These are phyloP conservation scores for Neofusicoccum kwambonambiense DNA, from an alignment of 2,329 filamentous ascomycete species.

Conservation along the genomic window DNA sequence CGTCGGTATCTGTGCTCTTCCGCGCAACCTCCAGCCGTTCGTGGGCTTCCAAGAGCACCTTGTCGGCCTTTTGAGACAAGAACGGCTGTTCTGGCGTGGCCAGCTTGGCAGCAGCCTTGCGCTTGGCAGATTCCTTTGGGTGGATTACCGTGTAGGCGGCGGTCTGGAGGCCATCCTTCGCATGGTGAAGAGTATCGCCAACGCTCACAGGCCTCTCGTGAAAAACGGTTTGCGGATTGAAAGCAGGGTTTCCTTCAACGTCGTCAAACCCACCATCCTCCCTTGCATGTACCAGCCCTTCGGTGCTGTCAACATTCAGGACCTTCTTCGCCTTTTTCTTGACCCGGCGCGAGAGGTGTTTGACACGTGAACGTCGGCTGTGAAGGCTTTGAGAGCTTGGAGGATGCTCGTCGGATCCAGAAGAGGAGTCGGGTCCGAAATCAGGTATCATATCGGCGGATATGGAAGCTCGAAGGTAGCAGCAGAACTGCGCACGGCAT, in stretches of 20 bases:
- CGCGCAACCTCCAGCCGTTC: slow-evolving; percentile 24
- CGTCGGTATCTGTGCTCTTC: neutral
- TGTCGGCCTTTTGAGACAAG: slow-evolving; percentile 32
- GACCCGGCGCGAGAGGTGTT: neutral
- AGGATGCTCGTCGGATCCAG: neutral
- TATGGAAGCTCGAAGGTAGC: neutral
- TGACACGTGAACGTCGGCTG: neutral
- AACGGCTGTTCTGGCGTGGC: slow-evolving; percentile 37
- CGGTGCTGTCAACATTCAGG: slow-evolving; percentile 17
- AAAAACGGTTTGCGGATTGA: slow-evolving; percentile 30
- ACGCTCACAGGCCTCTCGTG: slow-evolving; percentile 23
- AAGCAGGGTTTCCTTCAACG: slow-evolving; percentile 32
- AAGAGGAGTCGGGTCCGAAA: neutral
- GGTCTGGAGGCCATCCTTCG: slow-evolving; percentile 21
- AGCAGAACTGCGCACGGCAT: neutral
- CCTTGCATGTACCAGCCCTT: slow-evolving; percentile 2
- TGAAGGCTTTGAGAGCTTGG: neutral
- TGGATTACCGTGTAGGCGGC: slow-evolving; percentile 29
- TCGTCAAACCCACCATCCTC: neutral
- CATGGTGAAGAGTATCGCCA: slow-evolving; percentile 21
- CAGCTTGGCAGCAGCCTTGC: slow-evolving; percentile 31
- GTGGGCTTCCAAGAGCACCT: slow-evolving; percentile 34
- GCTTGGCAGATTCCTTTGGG: slow-evolving; percentile 31
- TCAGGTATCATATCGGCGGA: neutral
- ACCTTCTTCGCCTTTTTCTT: slow-evolving; percentile 3